Conservation (phyloP, 768 basidiomycete genomes). For the Agrocybe chaxingu region DNA sequence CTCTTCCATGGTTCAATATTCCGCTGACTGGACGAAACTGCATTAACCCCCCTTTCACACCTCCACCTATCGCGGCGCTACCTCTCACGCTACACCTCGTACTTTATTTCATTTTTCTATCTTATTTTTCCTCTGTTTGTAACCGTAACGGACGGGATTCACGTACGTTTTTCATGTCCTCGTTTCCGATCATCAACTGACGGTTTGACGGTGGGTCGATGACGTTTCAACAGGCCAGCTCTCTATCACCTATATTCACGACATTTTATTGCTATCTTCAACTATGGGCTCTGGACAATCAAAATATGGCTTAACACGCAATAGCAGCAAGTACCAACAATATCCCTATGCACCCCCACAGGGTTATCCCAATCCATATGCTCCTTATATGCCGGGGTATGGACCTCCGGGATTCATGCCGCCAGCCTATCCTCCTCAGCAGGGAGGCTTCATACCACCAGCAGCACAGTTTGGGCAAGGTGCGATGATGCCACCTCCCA, state of each 20-base stretch:
- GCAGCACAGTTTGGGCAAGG: conserved; percentile 16
- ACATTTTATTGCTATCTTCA: not conserved
- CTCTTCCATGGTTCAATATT: not conserved
- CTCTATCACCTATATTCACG: too few relatives aligned
- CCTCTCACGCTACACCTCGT: not conserved
- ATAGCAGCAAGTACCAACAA: conserved; percentile 10
- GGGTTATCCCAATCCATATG: conserved; percentile 12
- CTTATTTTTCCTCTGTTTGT: not conserved
- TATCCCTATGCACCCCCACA: conserved; percentile 15
- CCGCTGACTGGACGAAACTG: too few relatives aligned
- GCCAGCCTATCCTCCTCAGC: conserved; percentile 10
- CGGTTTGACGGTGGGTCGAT: not conserved
- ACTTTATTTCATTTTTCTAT: not conserved
- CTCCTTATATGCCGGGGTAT: conserved; percentile 8
- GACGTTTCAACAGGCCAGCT: too few relatives aligned
- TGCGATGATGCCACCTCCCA: conserved; percentile 19
- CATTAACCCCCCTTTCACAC: too few relatives aligned
- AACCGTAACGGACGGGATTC: too few relatives aligned
- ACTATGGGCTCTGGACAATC: conserved; percentile 17
- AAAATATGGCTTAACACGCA: conserved; percentile 4
- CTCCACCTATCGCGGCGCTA: not conserved
- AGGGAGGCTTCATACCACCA: conserved; percentile 21
- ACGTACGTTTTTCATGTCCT: not conserved
- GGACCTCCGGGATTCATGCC: conserved; percentile 8
- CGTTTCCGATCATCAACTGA: not conserved